Conservation (phyloP, 257 asterid genomes). For the Nicotiana noctiflora region DNA sequence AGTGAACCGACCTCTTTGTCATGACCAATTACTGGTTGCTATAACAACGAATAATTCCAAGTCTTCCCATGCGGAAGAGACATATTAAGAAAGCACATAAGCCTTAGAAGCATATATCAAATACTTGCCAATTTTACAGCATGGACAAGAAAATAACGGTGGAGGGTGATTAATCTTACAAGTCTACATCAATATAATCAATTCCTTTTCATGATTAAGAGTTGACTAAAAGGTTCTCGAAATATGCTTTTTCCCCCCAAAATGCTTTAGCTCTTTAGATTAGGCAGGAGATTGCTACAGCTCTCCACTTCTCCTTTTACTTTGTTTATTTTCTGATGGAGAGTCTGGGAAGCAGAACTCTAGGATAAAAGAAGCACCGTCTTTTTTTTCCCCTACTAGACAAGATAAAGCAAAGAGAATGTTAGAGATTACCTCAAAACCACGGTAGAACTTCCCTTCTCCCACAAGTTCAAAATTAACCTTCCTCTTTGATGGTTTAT, state of each 20-base stretch:
- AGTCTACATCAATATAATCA: not conserved
- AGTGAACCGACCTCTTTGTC: not conserved
- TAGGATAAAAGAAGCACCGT: not conserved
- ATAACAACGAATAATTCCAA: not conserved
- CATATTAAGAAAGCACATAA: not conserved
- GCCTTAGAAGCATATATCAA: not conserved
- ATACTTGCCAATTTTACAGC: not conserved
- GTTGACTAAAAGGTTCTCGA: not conserved
- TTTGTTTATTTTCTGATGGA: not conserved
- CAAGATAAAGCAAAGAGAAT: not conserved
- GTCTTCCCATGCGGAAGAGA: not conserved
- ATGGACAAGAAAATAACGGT: not conserved
- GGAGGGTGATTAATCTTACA: not conserved
- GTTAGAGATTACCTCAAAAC: slow-evolving; percentile 60
- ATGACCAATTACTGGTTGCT: not conserved
- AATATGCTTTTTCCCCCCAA: not conserved
- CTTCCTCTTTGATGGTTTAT: slow-evolving; percentile 64
- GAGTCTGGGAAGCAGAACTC: not conserved
- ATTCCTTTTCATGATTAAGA: not conserved
- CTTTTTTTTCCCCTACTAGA: not conserved
- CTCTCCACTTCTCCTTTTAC: not conserved
- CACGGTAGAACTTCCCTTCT: slow-evolving; percentile 72
- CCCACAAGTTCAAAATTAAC: slow-evolving; percentile 62
- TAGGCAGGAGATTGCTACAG: not conserved
- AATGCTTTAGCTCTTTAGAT: not conserved